Conservation (phyloP, 176 grass and related monocot species). For the Poa annua region DNA sequence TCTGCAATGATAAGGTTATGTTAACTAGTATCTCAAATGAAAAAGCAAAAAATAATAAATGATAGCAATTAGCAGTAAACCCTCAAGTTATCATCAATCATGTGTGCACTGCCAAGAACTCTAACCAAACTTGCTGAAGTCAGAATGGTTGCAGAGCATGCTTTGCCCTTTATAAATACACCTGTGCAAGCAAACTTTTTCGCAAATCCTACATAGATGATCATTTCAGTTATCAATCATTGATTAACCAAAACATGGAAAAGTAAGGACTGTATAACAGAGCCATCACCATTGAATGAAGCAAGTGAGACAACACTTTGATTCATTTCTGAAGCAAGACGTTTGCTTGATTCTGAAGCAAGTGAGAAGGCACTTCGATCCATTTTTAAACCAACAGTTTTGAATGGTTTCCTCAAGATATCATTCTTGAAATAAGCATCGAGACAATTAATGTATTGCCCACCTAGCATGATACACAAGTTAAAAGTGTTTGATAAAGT, state of each 20-base stretch:
- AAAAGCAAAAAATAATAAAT: background rate
- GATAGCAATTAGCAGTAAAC: background rate
- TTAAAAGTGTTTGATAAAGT: background rate
- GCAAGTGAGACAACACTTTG: constrained; percentile 1
- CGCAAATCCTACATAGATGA: background rate
- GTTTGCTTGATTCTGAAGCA: constrained; percentile 6
- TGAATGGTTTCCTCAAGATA: constrained; percentile 2
- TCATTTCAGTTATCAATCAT: background rate
- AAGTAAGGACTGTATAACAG: background rate
- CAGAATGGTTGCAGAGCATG: background rate
- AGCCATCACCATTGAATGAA: constrained; percentile 2
- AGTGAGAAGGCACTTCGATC: constrained; percentile 5
- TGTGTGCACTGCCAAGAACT: background rate
- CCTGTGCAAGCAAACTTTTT: constrained; percentile 10
- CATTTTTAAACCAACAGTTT: background rate
- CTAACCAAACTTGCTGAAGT: constrained; percentile 28
- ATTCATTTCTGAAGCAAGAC: background rate
- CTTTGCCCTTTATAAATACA: background rate
- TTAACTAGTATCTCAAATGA: background rate
- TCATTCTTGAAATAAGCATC: background rate
- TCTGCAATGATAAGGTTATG: background rate
- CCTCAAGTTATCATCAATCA: background rate
- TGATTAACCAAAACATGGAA: background rate
- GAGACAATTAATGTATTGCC: too few relatives aligned
- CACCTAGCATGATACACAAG: too few relatives aligned